Evolutionary conservation across 2,329 filamentous ascomycete species (phyloP).

Genomic region (Fusarium anthophilum): DNA sequence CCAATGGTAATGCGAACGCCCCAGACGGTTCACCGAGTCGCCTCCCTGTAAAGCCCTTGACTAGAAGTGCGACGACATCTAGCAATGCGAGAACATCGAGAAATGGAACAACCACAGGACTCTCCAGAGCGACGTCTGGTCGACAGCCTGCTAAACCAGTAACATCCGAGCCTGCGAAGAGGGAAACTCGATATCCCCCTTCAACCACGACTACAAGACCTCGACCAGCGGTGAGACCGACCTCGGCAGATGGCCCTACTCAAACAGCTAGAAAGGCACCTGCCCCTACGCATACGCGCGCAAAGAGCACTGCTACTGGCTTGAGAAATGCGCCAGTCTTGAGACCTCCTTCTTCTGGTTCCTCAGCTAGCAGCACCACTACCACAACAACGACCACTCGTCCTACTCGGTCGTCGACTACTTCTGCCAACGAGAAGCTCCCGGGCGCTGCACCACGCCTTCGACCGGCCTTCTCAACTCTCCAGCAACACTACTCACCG

Average conservation of each 20-base stretch:
- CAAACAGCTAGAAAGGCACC: slow-evolving; percentile 33
- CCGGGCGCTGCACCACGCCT: slow-evolving; percentile 45
- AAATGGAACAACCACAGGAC: slow-evolving; percentile 24
- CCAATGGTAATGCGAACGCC: slow-evolving; percentile 14
- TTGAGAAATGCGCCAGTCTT: slow-evolving; percentile 41
- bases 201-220: slow-evolving; percentile 47
- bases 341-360: slow-evolving; percentile 45
- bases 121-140: slow-evolving; percentile 38
- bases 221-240: slow-evolving; percentile 42
- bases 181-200: slow-evolving; percentile 48
- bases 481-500: slow-evolving; percentile 75
- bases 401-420: slow-evolving; percentile 22
- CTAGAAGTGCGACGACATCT: slow-evolving; percentile 47
- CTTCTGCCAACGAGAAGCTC: slow-evolving; percentile 30
- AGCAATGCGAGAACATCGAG: slow-evolving; percentile 33
- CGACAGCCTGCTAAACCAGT: slow-evolving; percentile 27
- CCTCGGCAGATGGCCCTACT: slow-evolving; percentile 43
- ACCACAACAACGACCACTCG: slow-evolving; percentile 30
- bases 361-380: slow-evolving; percentile 33
- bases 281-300: slow-evolving; percentile 41
- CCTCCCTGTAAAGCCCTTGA: slow-evolving; percentile 58
- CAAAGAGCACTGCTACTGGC: slow-evolving; percentile 47
- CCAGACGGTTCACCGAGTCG: slow-evolving; percentile 57
- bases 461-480: slow-evolving; percentile 67
- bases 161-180: slow-evolving; percentile 23